Percentiles rank a stretch among this genome's conserved stretches.
Conservation (phyloP, 169 alveolate species). For the Eimeria acervulina region DNA sequence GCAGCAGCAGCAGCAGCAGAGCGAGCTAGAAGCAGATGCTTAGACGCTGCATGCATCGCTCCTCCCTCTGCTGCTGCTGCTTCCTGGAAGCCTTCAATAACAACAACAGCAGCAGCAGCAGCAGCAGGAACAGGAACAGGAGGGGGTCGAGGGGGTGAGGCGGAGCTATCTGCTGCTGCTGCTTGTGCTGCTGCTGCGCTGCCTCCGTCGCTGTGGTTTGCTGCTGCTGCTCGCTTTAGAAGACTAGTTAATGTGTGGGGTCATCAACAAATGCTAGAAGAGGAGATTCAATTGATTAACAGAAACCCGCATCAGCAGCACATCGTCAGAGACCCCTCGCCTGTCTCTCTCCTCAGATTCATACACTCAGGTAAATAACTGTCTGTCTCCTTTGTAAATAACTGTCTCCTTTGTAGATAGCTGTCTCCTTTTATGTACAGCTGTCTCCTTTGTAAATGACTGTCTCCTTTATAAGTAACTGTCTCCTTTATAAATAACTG, state of each 20-base stretch:
- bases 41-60: conserved; percentile 22
- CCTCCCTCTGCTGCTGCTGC: not conserved
- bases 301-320: conserved; percentile 38
- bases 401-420: no score
- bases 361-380: conserved; percentile 12
- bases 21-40: not conserved
- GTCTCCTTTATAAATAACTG: no score
- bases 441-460: no score
- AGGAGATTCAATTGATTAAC: conserved; percentile 1
- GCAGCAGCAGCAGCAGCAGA: conserved; percentile 34
- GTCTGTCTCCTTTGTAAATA: not conserved
- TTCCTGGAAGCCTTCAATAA: conserved; percentile 17
- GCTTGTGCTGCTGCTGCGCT: no score
- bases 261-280: conserved; percentile 68
- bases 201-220: conserved; percentile 31
- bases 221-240: conserved; percentile 24
- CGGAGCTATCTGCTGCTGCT: no score
- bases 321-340: conserved; percentile 78
- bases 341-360: conserved; percentile 70
- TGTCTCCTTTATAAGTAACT: no score
- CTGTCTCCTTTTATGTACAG: no score
- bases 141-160: no score
- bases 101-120: conserved; percentile 39
- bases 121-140: no score
- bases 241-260: conserved; percentile 74